These are phyloP conservation scores for Cicer pinnatifidum DNA, from an alignment of 306 rosid genomes.

Conservation along the genomic window DNA sequence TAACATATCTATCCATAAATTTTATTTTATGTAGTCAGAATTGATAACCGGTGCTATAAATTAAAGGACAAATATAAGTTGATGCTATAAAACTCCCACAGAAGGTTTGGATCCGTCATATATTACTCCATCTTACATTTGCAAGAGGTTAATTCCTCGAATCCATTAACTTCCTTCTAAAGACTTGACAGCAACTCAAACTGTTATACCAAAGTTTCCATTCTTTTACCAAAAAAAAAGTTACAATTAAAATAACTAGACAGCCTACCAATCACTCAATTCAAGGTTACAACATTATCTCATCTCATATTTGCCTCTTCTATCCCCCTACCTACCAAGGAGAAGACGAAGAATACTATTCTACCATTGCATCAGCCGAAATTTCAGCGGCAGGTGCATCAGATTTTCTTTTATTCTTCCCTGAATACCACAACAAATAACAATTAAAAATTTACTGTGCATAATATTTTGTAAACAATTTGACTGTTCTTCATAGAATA, in stretches of 20 bases:
- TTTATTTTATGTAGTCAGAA: not conserved
- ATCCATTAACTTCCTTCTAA: not conserved
- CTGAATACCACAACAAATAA: conserved; percentile 48
- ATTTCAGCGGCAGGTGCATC: conserved; percentile 50
- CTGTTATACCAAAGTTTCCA: not conserved
- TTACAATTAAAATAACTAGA: not conserved
- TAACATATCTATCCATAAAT: not conserved
- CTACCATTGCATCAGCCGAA: conserved; percentile 65
- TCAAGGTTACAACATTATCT: conserved; percentile 34
- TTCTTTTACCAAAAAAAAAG: not conserved
- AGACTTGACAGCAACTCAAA: conserved; percentile 6
- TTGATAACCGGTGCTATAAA: not conserved
- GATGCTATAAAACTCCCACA: not conserved
- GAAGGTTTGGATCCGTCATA: not conserved
- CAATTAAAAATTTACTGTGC: conserved; percentile 9
- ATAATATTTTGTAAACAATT: conserved; percentile 16
- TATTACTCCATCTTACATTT: not conserved
- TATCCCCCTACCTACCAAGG: conserved; percentile 11
- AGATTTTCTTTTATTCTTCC: conserved; percentile 62
- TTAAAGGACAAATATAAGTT: not conserved
- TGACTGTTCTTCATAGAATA: not conserved
- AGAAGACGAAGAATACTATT: conserved; percentile 35
- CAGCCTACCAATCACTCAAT: conserved; percentile 15
- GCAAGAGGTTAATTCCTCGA: not conserved
- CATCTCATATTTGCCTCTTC: conserved; percentile 33